Evolutionary conservation across 345 rosid species (phyloP).

Genomic region (Corchorus capsularis): DNA sequence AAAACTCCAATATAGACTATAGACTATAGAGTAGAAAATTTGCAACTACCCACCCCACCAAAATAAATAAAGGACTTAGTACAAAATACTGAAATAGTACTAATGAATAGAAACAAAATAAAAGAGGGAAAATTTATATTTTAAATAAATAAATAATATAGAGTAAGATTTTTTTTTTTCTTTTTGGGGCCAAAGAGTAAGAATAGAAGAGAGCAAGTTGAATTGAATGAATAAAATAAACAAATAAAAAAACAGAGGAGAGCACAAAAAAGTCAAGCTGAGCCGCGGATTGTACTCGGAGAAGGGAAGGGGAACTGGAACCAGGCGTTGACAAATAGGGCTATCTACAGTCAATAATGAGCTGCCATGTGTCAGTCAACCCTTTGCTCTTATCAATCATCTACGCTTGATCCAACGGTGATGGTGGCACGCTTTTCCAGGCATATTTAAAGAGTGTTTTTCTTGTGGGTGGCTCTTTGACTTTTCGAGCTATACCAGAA

Average conservation of each 20-base stretch:
- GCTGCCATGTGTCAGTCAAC: slow-evolving; percentile 40
- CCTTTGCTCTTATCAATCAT: neutral
- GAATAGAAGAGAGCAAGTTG: neutral
- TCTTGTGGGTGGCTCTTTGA: slow-evolving; percentile 37
- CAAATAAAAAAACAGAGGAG: neutral
- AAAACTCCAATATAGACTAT: too few relatives aligned
- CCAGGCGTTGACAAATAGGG: neutral
- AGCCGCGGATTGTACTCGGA: neutral
- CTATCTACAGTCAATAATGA: neutral
- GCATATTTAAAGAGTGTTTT: slow-evolving; percentile 22
- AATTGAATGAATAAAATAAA: neutral
- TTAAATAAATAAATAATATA: too few relatives aligned
- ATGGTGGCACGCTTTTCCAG: slow-evolving; percentile 37
- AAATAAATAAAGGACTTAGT: neutral
- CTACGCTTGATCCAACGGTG: slow-evolving; percentile 53
- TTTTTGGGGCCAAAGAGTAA: too few relatives aligned
- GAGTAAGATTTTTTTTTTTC: too few relatives aligned
- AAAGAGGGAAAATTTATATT: neutral
- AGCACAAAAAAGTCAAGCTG: neutral
- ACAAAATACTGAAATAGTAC: too few relatives aligned
- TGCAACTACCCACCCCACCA: neutral
- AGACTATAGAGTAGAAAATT: too few relatives aligned
- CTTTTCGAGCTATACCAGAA: slow-evolving; percentile 24
- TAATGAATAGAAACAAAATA: too few relatives aligned
- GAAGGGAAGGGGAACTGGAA: too few relatives aligned